Conservation (phyloP, 2,329 filamentous ascomycete genomes). For the Trichoderma endophyticum region DNA sequence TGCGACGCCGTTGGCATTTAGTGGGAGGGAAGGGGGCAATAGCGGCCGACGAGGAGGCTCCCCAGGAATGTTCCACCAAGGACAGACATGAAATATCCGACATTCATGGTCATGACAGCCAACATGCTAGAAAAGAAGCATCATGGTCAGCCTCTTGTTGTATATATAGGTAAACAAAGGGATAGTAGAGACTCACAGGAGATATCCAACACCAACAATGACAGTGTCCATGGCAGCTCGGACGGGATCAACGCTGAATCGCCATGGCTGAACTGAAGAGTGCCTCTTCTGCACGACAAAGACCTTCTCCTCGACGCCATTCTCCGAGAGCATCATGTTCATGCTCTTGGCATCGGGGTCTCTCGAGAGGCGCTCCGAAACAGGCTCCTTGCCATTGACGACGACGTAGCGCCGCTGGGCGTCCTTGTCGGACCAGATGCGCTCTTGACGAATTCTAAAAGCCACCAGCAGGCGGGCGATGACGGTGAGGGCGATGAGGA, state of each 20-base stretch:
- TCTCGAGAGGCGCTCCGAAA: conserved; percentile 56
- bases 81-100: conserved; percentile 81
- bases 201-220: conserved; percentile 74
- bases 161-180: neutral
- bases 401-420: conserved; percentile 73
- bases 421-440: conserved; percentile 67
- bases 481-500: conserved; percentile 73
- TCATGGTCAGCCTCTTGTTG: neutral
- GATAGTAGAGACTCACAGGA: conserved; percentile 64
- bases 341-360: conserved; percentile 63
- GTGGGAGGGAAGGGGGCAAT: conserved; percentile 50
- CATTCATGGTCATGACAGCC: conserved; percentile 85
- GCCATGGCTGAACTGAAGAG: conserved; percentile 63
- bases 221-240: conserved; percentile 68
- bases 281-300: conserved; percentile 63
- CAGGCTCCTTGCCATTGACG: conserved; percentile 60
- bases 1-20: conserved; percentile 20
- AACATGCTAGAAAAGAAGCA: conserved; percentile 66
- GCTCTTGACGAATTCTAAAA: conserved; percentile 60
- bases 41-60: conserved; percentile 76
- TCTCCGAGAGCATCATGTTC: conserved; percentile 65
- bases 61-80: conserved; percentile 80
- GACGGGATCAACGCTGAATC: conserved; percentile 74
- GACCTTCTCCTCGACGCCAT: conserved; percentile 79
- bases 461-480: conserved; percentile 70